These are phyloP conservation scores for Kazachstania sp. DNA, from an alignment of 1,139 yeast genomes.

Conservation along the genomic window DNA sequence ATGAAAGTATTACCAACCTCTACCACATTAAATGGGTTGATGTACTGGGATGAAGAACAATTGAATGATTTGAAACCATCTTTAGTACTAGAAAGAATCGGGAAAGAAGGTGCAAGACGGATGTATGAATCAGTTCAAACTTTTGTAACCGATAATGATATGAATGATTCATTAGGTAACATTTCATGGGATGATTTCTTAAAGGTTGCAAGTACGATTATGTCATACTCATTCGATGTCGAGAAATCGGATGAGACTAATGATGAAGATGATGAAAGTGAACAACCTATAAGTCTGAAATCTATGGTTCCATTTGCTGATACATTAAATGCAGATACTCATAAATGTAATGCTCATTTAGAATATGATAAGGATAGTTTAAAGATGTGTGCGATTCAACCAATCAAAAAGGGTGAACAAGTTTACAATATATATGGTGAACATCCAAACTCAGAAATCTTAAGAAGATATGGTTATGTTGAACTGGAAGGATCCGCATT, in stretches of 20 bases:
- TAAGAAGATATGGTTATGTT: slow-evolving; percentile 86
- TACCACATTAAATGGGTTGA: slow-evolving; percentile 51
- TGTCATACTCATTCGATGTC: slow-evolving; percentile 65
- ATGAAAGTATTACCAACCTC: slow-evolving; percentile 55
- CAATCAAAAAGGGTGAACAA: slow-evolving; percentile 60
- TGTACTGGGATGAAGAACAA: slow-evolving; percentile 61
- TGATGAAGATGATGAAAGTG: slow-evolving; percentile 28
- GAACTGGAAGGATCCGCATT: slow-evolving; percentile 65
- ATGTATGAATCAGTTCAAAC: slow-evolving; percentile 38
- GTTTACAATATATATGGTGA: slow-evolving; percentile 85
- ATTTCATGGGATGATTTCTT: slow-evolving; percentile 51
- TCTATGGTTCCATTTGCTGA: slow-evolving; percentile 94
- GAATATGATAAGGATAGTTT: slow-evolving; percentile 42
- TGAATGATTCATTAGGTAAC: slow-evolving; percentile 1
- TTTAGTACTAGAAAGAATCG: slow-evolving; percentile 58
- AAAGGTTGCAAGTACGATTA: slow-evolving; percentile 58
- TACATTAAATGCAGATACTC: slow-evolving; percentile 77
- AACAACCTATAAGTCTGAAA: slow-evolving; percentile 38
- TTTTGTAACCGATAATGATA: slow-evolving; percentile 10
- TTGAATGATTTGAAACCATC: slow-evolving; percentile 57
- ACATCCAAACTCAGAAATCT: slow-evolving; percentile 77
- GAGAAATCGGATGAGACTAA: slow-evolving; percentile 33
- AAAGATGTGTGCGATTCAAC: slow-evolving; percentile 61
- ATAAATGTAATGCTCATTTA: slow-evolving; percentile 66
- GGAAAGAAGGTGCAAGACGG: slow-evolving; percentile 55